phyloP scores from a whole-genome alignment of 306 rosid genomes.

The Acacia confusa region DNA sequence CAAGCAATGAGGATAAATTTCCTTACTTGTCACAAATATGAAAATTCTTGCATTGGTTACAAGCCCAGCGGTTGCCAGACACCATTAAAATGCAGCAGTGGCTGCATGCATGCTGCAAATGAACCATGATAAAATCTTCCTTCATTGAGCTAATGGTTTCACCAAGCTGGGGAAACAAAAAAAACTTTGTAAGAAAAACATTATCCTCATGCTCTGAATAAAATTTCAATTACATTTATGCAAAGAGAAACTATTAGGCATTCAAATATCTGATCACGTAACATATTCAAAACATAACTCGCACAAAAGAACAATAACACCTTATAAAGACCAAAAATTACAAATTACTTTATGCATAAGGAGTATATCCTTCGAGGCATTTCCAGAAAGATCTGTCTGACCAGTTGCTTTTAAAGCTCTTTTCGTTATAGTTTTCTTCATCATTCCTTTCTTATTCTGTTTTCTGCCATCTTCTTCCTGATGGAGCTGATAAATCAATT shows the following conservation, averaged over 20 bases:
- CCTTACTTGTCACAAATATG: constrained; percentile 91
- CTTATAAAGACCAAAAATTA: constrained; percentile 17
- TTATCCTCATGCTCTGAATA: not conserved
- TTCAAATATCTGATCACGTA: not conserved
- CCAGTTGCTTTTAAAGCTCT: constrained; percentile 96
- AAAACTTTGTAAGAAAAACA: constrained; percentile 24
- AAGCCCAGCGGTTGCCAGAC: constrained; percentile 84
- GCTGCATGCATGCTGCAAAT: constrained; percentile 81
- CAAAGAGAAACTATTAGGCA: not conserved
- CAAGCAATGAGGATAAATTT: constrained; percentile 21
- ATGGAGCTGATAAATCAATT: constrained; percentile 87
- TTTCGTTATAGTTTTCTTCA: constrained; percentile 84
- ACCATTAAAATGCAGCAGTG: constrained; percentile 89
- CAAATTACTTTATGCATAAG: constrained; percentile 92
- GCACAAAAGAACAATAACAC: constrained; percentile 1
- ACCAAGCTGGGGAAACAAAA: constrained; percentile 72
- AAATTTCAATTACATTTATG: not conserved
- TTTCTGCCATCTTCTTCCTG: constrained; percentile 98
- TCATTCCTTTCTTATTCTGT: constrained; percentile 87
- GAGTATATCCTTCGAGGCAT: constrained; percentile 90
- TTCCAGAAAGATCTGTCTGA: constrained; percentile 93
- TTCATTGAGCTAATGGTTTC: constrained; percentile 97
- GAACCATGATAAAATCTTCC: constrained; percentile 99
- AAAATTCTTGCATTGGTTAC: constrained; percentile 90
- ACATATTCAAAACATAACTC: not conserved